Evolutionary conservation across 106 monocot genomes (phyloP).

Genomic region (Dendrobium catenatum): DNA sequence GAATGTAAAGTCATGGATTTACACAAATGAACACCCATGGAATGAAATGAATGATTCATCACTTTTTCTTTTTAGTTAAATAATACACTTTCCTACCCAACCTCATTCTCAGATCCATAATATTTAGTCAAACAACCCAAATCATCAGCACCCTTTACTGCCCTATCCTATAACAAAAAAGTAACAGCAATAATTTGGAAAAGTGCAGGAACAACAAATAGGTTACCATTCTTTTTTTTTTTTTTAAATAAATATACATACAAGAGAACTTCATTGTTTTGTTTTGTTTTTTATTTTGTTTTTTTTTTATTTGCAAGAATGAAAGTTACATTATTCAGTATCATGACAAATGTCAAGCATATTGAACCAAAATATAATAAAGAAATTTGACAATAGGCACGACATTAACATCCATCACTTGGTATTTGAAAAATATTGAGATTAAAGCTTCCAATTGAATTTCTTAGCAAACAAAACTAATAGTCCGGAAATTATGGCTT

Average conservation of each 20-base stretch:
- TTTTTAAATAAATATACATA: too few species aligned
- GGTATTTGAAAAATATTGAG: not conserved
- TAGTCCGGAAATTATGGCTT: not conserved
- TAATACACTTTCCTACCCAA: not conserved
- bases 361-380: not conserved
- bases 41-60: slow-evolving; percentile 1
- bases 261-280: too few species aligned
- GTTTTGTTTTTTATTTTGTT: too few species aligned
- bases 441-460: not conserved
- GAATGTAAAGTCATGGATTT: not conserved
- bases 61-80: not conserved
- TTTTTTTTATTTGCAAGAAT: not conserved
- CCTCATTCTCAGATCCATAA: not conserved
- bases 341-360: not conserved
- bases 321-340: not conserved
- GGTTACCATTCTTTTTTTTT: too few species aligned
- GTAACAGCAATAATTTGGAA: not conserved
- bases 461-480: not conserved
- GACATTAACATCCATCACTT: not conserved
- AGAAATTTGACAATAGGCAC: not conserved
- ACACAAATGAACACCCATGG: not conserved
- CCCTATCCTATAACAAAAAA: not conserved
- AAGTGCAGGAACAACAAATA: too few species aligned
- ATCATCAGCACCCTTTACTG: not conserved
- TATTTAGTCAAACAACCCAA: not conserved